Evolutionary conservation across 768 basidiomycete species (phyloP).

Genomic region (Boletus rubescentipes): DNA sequence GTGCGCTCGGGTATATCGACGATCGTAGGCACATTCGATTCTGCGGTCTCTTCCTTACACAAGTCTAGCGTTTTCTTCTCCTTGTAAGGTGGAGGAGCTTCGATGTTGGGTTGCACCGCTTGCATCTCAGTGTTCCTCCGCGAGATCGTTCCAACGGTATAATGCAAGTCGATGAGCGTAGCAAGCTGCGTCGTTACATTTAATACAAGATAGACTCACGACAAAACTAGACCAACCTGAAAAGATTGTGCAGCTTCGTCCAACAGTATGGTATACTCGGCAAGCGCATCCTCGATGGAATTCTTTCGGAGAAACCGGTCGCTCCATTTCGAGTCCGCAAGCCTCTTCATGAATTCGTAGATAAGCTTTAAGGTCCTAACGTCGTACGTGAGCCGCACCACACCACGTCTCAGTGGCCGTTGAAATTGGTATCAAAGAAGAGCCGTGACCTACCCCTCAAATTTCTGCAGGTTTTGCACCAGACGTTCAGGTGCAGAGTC

Average conservation of each 20-base stretch:
- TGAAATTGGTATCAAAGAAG: not conserved
- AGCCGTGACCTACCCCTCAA: slow-evolving; percentile 36
- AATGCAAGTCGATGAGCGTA: slow-evolving; percentile 48
- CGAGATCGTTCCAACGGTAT: slow-evolving; percentile 32
- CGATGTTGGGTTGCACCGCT: not conserved
- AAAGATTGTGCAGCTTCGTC: slow-evolving; percentile 49
- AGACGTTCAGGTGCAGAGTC: slow-evolving; percentile 42
- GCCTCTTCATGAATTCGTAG: slow-evolving; percentile 38
- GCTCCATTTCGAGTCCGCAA: slow-evolving; percentile 42
- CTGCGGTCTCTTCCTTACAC: not conserved
- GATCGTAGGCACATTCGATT: not conserved
- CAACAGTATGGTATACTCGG: slow-evolving; percentile 32
- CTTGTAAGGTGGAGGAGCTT: slow-evolving; percentile 23
- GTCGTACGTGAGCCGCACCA: not conserved
- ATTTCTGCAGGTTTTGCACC: slow-evolving; percentile 39
- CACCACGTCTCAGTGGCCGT: not conserved
- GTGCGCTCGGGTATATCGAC: slow-evolving; percentile 1
- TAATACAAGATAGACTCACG: not conserved
- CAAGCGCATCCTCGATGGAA: slow-evolving; percentile 41
- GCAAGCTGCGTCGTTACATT: slow-evolving; percentile 36
- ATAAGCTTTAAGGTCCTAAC: slow-evolving; percentile 41
- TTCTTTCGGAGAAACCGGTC: slow-evolving; percentile 40
- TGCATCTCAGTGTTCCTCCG: not conserved
- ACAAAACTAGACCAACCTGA: slow-evolving; percentile 33
- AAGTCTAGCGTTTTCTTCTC: not conserved